These are phyloP conservation scores for Tetrastigma voinierianum DNA, from an alignment of 164 flowering plant species.

Conservation along the genomic window DNA sequence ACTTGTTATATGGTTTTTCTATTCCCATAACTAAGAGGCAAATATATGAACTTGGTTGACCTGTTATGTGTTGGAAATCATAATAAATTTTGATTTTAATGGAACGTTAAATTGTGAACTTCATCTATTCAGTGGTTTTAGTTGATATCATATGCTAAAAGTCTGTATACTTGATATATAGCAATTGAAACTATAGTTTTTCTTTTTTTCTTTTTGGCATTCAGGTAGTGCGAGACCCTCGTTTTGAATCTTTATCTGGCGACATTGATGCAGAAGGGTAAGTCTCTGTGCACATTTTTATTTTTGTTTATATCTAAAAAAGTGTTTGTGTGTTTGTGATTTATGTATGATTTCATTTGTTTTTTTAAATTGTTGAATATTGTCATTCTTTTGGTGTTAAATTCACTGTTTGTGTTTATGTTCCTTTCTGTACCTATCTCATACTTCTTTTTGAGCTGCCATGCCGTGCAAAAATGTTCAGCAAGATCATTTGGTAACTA, in stretches of 20 bases:
- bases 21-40: neutral
- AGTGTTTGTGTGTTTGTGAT: neutral
- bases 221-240: constrained; percentile 80
- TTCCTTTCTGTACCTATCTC: too few relatives aligned
- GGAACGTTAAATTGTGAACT: neutral
- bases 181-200: neutral
- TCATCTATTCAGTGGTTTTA: neutral
- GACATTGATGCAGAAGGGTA: constrained; percentile 68
- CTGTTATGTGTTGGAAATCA: neutral
- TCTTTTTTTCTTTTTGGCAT: neutral
- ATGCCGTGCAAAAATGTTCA: too few relatives aligned
- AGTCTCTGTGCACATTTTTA: neutral
- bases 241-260: constrained; percentile 85
- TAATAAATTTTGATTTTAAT: neutral
- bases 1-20: too few relatives aligned
- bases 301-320: too few relatives aligned
- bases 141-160: neutral
- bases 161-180: neutral
- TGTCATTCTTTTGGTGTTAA: too few relatives aligned
- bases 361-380: too few relatives aligned
- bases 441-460: too few relatives aligned
- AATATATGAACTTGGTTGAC: neutral
- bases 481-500: too few relatives aligned
- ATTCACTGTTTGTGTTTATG: too few relatives aligned
- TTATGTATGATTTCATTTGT: too few relatives aligned